These are phyloP conservation scores for Backusella westeae DNA, from an alignment of 192 early-diverging fungal genomes.

Conservation along the genomic window DNA sequence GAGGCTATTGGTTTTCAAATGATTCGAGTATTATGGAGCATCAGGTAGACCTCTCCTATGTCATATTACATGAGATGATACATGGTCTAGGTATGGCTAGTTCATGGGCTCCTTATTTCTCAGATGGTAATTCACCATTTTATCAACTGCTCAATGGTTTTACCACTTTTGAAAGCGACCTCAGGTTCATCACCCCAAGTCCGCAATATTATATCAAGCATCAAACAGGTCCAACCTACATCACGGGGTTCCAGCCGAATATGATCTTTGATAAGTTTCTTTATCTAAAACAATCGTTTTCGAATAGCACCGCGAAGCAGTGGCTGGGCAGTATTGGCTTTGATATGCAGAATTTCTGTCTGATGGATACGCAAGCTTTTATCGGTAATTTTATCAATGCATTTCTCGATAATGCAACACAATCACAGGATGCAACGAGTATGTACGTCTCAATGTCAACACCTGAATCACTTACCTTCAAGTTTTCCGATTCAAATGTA, in stretches of 20 bases:
- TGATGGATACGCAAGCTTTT: constrained; percentile 19
- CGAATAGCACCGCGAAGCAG: neutral
- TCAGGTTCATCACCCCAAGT: constrained; percentile 22
- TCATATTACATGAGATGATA: constrained; percentile 31
- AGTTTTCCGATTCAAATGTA: neutral
- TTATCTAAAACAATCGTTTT: neutral
- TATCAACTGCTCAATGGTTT: constrained; percentile 15
- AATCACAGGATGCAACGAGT: constrained; percentile 17
- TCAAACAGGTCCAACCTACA: constrained; percentile 25
- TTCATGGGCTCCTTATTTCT: constrained; percentile 36
- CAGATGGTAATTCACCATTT: constrained; percentile 22
- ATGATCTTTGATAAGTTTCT: constrained; percentile 42
- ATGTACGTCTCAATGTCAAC: constrained; percentile 14
- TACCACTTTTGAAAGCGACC: neutral
- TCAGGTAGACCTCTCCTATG: constrained; percentile 32
- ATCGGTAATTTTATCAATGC: constrained; percentile 32
- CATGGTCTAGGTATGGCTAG: constrained; percentile 36
- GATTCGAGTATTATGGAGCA: constrained; percentile 18
- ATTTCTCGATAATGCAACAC: constrained; percentile 20
- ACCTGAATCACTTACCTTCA: neutral
- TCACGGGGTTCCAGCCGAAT: constrained; percentile 34
- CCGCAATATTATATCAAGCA: constrained; percentile 20
- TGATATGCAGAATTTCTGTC: constrained; percentile 34
- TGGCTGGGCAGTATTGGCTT: constrained; percentile 17
- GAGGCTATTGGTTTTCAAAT: constrained; percentile 28